These are phyloP conservation scores for Yamadazyma buinensis DNA, from an alignment of 1,139 yeast species.

Conservation along the genomic window DNA sequence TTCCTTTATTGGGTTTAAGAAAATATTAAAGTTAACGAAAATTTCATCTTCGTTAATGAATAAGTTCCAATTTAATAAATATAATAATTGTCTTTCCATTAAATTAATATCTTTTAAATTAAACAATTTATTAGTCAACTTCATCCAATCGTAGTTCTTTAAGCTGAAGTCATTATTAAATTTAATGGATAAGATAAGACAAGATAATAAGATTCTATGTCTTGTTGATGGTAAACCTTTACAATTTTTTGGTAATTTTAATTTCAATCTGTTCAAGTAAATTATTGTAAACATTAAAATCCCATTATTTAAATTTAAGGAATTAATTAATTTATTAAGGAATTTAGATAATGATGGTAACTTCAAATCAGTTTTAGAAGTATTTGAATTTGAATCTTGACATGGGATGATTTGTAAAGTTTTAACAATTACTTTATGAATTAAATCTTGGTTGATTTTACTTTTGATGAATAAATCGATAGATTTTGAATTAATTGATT, in stretches of 20 bases:
- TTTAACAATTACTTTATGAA: conserved; percentile 58
- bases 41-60: conserved; percentile 54
- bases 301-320: conserved; percentile 74
- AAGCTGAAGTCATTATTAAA: conserved; percentile 77
- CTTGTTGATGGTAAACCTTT: conserved; percentile 76
- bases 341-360: conserved; percentile 74
- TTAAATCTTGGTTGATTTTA: conserved; percentile 64
- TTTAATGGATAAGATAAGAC: conserved; percentile 68
- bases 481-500: conserved; percentile 43
- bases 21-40: conserved; percentile 41
- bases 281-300: conserved; percentile 71
- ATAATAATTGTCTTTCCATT: conserved; percentile 75
- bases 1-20: conserved; percentile 60
- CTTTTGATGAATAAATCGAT: conserved; percentile 50
- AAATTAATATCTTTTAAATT: conserved; percentile 64
- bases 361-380: conserved; percentile 23
- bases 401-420: conserved; percentile 65
- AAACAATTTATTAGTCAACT: conserved; percentile 71
- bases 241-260: conserved; percentile 63
- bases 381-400: conserved; percentile 27
- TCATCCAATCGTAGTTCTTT: conserved; percentile 74
- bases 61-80: conserved; percentile 68
- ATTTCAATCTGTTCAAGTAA: conserved; percentile 57
- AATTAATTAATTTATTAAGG: conserved; percentile 63
- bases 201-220: conserved; percentile 71